Base-by-base conservation (phyloP, 2,329 filamentous ascomycete genomes). In the Ophiocordyceps robertsii region DNA sequence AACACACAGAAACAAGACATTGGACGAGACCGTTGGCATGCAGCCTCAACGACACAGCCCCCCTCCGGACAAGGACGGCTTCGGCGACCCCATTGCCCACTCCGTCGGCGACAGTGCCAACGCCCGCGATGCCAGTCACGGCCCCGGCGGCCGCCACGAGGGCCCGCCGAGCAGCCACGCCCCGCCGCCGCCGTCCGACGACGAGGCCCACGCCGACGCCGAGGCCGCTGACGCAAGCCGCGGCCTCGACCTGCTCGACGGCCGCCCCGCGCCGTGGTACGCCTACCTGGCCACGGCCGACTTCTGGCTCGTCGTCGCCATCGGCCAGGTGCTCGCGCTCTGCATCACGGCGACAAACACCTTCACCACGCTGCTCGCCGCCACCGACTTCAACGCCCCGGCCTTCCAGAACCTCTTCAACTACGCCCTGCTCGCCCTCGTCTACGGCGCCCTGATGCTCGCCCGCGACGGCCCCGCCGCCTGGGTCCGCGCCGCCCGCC, bases 361-460 rank as follows among this genome's bases (percentile, higher is more conserved):
- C 39, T 86, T 96, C 57, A 85, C 83, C 32, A 77, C 74, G 24
- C 76, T 95, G 43, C 77, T 98, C 29, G 72, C 71, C 44, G 54
- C 60, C 10, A 62, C 65, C 6, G 74, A 79, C 40, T 89, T 83
- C 50, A 87, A 77, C 47, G 93, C 96, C 51, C 92, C 92, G 8
- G 87, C 92, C 43, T 95, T 96, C 68, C 92, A 98, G 67, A 87
- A 85, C 29, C 76, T 96, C 55, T 93, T 95, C 73, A 95, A 92
- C 66, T 98, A 98, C 64, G 73, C 88, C 37, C 66, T 95, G 40
- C 74, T 98, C 49, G 82, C 82, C 47, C 43, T 86, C 45, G 76
- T 95, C 57, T 98, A 93, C 69, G 83, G 86, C 21, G 72, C 77
- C 33, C 78, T 84, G 55, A 88, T 86, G 13, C 65, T 95, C 30